These are phyloP conservation scores for Chlamydomonas asymmetrica DNA, from an alignment of 139 green algal species.

Conservation along the genomic window DNA sequence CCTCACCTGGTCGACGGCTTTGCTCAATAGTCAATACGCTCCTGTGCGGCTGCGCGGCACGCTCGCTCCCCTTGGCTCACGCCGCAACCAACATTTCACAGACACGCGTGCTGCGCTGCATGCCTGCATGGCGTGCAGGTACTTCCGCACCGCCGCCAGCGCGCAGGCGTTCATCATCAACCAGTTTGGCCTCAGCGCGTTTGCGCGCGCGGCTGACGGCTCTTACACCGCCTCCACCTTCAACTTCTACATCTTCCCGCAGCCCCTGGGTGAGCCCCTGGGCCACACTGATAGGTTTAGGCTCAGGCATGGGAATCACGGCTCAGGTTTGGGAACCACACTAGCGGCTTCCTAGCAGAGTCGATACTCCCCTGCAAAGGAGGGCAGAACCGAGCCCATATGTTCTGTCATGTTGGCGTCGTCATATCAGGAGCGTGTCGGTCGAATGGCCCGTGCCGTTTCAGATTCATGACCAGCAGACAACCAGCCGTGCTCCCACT, in stretches of 20 bases:
- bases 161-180: conserved; percentile 63
- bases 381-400: too few relatives aligned
- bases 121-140: conserved; percentile 16
- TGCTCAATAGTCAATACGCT: background rate
- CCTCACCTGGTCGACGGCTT: too few relatives aligned
- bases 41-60: background rate
- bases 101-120: background rate
- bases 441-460: too few relatives aligned
- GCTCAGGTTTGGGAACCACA: too few relatives aligned
- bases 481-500: background rate
- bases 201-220: conserved; percentile 38
- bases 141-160: conserved; percentile 46
- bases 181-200: conserved; percentile 75
- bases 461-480: background rate
- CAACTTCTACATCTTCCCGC: conserved; percentile 86
- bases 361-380: too few relatives aligned
- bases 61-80: background rate
- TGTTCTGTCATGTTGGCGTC: too few relatives aligned
- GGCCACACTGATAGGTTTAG: too few relatives aligned
- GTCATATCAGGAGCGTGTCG: too few relatives aligned
- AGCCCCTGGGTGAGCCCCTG: conserved; percentile 24
- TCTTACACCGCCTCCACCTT: conserved; percentile 62
- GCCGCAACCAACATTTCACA: too few relatives aligned
- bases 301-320: too few relatives aligned
- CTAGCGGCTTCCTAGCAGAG: too few relatives aligned